These are phyloP conservation scores for Nemophila menziesii DNA, from an alignment of 257 asterid species.

Conservation along the genomic window DNA sequence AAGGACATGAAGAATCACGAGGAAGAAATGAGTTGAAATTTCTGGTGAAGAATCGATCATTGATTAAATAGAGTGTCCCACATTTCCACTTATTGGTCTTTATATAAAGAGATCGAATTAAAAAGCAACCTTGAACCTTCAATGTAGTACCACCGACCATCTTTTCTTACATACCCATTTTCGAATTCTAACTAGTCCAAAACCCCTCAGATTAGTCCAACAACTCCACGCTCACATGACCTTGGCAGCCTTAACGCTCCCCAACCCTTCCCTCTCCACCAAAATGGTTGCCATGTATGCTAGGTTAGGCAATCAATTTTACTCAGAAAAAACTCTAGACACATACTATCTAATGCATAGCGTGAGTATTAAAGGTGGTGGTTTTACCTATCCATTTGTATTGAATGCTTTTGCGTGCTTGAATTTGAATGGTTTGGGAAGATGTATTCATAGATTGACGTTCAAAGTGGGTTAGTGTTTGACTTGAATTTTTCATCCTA, in stretches of 20 bases:
- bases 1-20: no score
- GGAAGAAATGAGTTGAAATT: no score
- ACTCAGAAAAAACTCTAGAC: constrained; percentile 19
- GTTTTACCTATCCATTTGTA: constrained; percentile 75
- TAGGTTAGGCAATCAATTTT: constrained; percentile 60
- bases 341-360: constrained; percentile 31
- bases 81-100: no score
- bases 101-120: no score
- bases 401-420: constrained; percentile 49
- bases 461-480: constrained; percentile 40
- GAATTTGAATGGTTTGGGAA: constrained; percentile 23
- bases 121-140: constrained; percentile 21
- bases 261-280: constrained; percentile 27
- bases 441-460: constrained; percentile 40
- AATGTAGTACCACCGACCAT: constrained; percentile 12
- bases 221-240: constrained; percentile 62
- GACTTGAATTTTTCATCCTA: no score
- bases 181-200: constrained; percentile 46
- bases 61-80: no score
- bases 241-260: constrained; percentile 2
- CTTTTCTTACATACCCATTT: constrained; percentile 32
- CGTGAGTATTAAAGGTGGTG: constrained; percentile 44
- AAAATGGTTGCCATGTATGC: constrained; percentile 93
- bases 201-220: constrained; percentile 47
- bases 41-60: no score